Evolutionary conservation across 257 asterid species (phyloP).

Genomic region (Nicotiana tomentosiformis): DNA sequence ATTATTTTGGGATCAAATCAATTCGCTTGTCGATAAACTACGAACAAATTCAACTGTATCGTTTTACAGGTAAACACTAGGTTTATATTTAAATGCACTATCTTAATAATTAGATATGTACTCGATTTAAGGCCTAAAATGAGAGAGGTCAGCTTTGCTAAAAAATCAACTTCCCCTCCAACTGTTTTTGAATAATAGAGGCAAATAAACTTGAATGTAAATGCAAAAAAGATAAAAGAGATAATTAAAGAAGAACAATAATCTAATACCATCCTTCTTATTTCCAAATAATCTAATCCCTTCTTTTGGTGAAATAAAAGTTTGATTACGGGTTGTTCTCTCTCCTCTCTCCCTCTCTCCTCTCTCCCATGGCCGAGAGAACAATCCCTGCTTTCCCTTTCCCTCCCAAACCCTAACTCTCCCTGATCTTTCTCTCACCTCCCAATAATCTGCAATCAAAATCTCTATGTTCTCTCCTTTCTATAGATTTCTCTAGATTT

Average conservation of each 20-base stretch:
- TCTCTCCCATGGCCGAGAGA: slow-evolving; percentile 34
- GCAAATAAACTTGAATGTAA: neutral
- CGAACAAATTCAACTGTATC: no score
- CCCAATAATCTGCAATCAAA: neutral
- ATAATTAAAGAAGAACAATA: neutral
- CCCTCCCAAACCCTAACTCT: slow-evolving; percentile 12
- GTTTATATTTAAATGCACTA: no score
- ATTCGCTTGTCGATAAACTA: no score
- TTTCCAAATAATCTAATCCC: neutral
- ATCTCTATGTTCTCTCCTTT: neutral
- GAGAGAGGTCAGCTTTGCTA: no score
- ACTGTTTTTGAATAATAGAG: no score
- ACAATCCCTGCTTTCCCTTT: slow-evolving; percentile 3
- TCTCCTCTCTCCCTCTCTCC: neutral
- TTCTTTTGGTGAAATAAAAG: neutral
- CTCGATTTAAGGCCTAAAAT: no score
- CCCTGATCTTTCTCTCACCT: neutral
- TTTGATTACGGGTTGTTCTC: neutral
- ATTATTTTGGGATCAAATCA: no score
- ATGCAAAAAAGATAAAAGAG: neutral
- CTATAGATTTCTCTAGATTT: neutral
- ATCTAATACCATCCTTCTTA: neutral
- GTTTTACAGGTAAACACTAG: no score
- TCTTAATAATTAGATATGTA: no score
- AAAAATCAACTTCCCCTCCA: no score